Conservation (phyloP, 495 filamentous ascomycete genomes). For the Amphirosellinia nigrospora region DNA sequence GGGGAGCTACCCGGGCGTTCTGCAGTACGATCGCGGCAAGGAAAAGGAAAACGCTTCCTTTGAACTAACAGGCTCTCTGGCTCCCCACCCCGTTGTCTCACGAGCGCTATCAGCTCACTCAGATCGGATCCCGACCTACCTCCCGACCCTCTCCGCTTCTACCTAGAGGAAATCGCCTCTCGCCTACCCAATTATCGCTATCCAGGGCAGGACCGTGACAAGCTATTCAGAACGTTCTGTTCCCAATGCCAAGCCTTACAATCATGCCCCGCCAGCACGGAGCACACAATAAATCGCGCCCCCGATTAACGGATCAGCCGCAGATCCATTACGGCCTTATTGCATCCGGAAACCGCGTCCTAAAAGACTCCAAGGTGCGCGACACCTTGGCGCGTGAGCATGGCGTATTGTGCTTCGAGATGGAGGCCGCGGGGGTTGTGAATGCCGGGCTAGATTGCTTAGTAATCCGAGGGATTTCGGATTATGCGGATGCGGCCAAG, state of each 20-base stretch:
- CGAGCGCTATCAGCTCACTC: slow-evolving; percentile 12
- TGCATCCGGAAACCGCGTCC: slow-evolving; percentile 47
- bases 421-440: slow-evolving; percentile 40
- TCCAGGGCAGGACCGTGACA: neutral
- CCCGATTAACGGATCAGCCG: neutral
- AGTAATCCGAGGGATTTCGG: slow-evolving; percentile 50
- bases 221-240: neutral
- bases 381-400: slow-evolving; percentile 13
- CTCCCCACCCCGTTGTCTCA: neutral
- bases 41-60: neutral
- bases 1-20: slow-evolving; percentile 35
- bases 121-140: slow-evolving; percentile 29
- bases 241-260: neutral
- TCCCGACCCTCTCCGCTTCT: neutral
- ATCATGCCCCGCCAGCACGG: neutral
- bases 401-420: slow-evolving; percentile 33
- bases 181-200: neutral
- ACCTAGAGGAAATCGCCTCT: neutral
- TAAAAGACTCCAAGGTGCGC: slow-evolving; percentile 31
- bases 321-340: slow-evolving; percentile 48
- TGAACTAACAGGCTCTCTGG: neutral
- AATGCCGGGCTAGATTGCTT: slow-evolving; percentile 30
- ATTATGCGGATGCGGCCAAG: slow-evolving; percentile 49
- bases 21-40: slow-evolving; percentile 43
- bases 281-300: neutral